Evolutionary conservation across 1,284 basidiomycete species (phyloP), one percentile per base, ranked within the genome.

Genomic region (Trametes sp.): DNA sequence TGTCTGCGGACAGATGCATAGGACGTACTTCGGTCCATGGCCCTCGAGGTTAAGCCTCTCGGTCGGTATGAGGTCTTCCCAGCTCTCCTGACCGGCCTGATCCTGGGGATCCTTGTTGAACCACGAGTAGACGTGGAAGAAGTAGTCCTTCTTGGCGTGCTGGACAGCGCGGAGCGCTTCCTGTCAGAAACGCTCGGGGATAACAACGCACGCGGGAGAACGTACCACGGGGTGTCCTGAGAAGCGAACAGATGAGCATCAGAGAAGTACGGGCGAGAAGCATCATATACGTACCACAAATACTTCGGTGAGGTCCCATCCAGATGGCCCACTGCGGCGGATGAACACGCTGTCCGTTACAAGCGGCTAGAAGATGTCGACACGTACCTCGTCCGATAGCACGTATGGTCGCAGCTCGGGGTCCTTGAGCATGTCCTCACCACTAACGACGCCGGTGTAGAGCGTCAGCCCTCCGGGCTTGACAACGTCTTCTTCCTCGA

Each of bases 221-320:
- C 72, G 54, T 58, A 73, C 73, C 50, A 72, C 67, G 36, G 72
- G 70, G 56, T 74, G 70, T 42, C 63, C 72, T 74, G 49, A 4
- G 38, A 55, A 24, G 36, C 42, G 33, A 35, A 33, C n/a, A 21
- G 36, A 67, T 45, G 63, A 26, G 14, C 11, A 50, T 52, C 33
- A 53, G 28, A 52, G 52, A 60, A 54, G 46, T 7, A n/a, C n/a
- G 11, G 2, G 45, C 19, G 2, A 55, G 13, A 26, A 7, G 21
- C 21, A 44, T 19, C 11, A 36, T 4, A 8, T 24, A 69, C 72
- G 45, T 38, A 74, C 73, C 68, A 33, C 66, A 64, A 16, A 71
- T 57, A 56, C 65, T 67, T n/a, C 68, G 67, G 52, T 68, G 50
- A 6, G 66, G 36, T 5, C 72, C 72, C 53, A 72, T 65, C 68